Base-by-base conservation (phyloP, 129 eudicot genomes). In the Rutidosis leptorrhynchoides region DNA sequence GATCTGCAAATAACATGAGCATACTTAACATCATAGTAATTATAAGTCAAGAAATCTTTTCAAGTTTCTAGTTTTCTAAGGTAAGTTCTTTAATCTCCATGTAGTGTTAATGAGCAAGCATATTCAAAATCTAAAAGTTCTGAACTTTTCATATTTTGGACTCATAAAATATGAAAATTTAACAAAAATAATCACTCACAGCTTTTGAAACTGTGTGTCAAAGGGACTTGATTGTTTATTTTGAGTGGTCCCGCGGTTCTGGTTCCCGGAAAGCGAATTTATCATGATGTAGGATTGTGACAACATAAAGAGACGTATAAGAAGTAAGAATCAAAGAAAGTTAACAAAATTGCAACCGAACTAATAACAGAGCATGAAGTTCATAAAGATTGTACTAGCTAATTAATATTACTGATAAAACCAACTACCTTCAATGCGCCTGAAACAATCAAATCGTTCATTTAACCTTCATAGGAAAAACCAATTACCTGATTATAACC, bases 151-250 rank as follows among this genome's bases (percentile, higher is more conserved):
- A 11, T 9, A 35, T 40, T 40, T 12, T 40, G 16, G 46, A 40
- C 46, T 15, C 45, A 37, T 37, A 37, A 40, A 40, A 12, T 40
- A 40, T 40, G 46, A 40, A 40, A 10, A 16, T 40, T 40, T 40
- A 40, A 16, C n/a, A 40, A 40, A 40, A 40, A 53, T 27, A 60
- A 17, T 71, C 80, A 83, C 98, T 93, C 79, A 93, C 98, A 93
- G 74, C 64, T 93, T 88, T 71, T 89, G 90, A 61, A 93, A 82
- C 82, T 82, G 82, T 64, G 73, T 71, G 61, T 82, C 87, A 37
- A 71, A 42, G 40, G 87, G 73, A 67, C 71, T 82, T 57, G 96
- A 62, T 56, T 82, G 81, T 65, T 58, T 69, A 62, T 67, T 77
- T 74, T 77, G 81, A 73, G 73, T 77, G 45, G 17, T 42, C 25